phyloP scores from a whole-genome alignment of 176 grass and related monocot genomes.

The Musa acuminata region DNA sequence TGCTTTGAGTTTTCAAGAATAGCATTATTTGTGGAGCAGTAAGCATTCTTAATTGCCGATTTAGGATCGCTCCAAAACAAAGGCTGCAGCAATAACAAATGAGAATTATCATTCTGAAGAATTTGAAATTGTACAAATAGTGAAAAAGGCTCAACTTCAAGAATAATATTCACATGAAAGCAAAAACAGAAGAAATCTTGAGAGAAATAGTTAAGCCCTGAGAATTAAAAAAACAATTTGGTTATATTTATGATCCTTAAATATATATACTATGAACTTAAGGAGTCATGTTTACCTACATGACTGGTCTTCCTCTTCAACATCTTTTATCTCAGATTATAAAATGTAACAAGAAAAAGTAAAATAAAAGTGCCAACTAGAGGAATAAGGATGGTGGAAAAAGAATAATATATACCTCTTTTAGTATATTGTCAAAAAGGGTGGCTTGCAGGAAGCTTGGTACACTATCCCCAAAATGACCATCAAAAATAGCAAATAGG shows the following conservation, averaged over 20 bases:
- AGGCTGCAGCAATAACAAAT: conserved; percentile 35
- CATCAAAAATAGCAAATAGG: conserved; percentile 94
- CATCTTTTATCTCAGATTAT: no score
- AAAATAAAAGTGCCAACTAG: neutral
- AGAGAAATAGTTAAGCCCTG: neutral
- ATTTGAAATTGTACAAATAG: neutral
- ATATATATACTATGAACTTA: no score
- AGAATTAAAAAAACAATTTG: neutral
- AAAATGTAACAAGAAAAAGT: no score
- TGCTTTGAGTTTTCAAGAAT: conserved; percentile 82
- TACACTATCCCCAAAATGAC: conserved; percentile 85
- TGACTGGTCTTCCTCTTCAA: no score
- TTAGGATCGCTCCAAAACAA: conserved; percentile 55
- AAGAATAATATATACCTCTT: conserved; percentile 35
- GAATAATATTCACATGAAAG: neutral
- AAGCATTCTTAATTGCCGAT: conserved; percentile 71
- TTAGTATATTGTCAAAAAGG: conserved; percentile 86
- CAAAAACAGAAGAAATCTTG: neutral
- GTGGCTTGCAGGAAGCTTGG: conserved; percentile 79
- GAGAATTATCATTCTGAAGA: conserved; percentile 5
- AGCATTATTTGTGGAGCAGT: conserved; percentile 72
- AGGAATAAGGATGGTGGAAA: neutral
- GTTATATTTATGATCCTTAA: no score
- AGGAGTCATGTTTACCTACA: no score
- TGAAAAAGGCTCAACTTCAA: neutral